Conservation (phyloP, 73 alveolate genomes). For the Uronychia binucleata region DNA sequence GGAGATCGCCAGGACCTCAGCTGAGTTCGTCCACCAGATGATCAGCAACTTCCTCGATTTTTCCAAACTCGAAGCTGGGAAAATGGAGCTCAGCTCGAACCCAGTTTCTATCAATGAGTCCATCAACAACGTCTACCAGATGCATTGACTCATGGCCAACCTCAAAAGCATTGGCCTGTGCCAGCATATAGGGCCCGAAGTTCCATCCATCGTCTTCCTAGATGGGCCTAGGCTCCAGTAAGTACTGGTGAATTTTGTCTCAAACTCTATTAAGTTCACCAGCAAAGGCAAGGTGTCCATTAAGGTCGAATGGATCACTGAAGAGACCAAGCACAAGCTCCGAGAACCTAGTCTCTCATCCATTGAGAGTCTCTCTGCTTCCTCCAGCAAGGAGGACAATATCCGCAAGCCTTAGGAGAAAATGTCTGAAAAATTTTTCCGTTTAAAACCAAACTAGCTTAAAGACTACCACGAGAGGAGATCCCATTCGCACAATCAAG, state of each 20-base stretch:
- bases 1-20: not conserved
- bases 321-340: not conserved
- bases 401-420: not conserved
- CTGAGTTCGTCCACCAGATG: not conserved
- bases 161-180: not conserved
- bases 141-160: not conserved
- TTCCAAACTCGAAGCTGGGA: constrained; percentile 13
- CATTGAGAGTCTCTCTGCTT: not conserved
- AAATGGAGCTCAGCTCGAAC: not conserved
- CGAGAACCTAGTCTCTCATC: not conserved
- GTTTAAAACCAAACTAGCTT: too few species aligned
- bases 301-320: not conserved
- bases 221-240: constrained; percentile 8
- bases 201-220: not conserved
- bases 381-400: not conserved
- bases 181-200: not conserved
- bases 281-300: not conserved
- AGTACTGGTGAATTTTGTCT: constrained; percentile 8
- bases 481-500: too few species aligned
- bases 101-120: not conserved
- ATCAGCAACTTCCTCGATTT: constrained; percentile 4
- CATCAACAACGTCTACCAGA: not conserved
- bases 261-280: constrained; percentile 15
- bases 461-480: too few species aligned
- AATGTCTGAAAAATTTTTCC: too few species aligned